Conservation (phyloP, 805 yeast species). For the Ogataea populi-albae region DNA sequence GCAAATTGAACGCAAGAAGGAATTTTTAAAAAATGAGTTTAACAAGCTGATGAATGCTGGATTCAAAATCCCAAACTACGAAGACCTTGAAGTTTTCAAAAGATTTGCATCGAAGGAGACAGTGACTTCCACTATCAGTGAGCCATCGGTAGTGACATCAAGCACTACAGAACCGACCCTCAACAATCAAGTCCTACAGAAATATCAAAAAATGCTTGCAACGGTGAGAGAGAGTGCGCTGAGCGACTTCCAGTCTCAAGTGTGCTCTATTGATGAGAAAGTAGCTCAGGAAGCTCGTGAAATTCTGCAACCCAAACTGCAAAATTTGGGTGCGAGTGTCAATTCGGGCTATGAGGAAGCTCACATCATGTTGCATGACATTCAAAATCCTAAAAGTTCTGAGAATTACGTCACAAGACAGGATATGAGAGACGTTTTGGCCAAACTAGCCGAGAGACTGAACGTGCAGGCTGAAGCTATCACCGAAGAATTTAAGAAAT, state of each 20-base stretch:
- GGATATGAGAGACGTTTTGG: constrained; percentile 43
- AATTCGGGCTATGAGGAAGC: constrained; percentile 29
- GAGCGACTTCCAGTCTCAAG: constrained; percentile 37
- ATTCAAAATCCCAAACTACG: constrained; percentile 27
- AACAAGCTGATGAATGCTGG: constrained; percentile 29
- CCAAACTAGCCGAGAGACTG: constrained; percentile 30
- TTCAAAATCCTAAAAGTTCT: constrained; percentile 19
- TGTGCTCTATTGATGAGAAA: constrained; percentile 29
- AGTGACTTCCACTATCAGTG: constrained; percentile 4
- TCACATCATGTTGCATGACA: constrained; percentile 23
- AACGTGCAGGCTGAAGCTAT: constrained; percentile 32
- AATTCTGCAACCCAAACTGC: constrained; percentile 34
- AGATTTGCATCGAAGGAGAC: constrained; percentile 11
- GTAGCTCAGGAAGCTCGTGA: constrained; percentile 30
- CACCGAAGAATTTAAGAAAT: constrained; percentile 29
- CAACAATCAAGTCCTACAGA: constrained; percentile 23
- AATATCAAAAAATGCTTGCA: constrained; percentile 32
- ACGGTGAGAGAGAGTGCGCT: constrained; percentile 39
- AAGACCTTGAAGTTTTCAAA: constrained; percentile 24
- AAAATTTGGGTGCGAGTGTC: constrained; percentile 29
- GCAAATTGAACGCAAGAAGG: constrained; percentile 29
- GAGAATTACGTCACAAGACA: constrained; percentile 42
- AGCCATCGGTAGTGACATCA: background rate
- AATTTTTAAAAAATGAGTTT: constrained; percentile 32
- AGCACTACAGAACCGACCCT: background rate